Evolutionary conservation across 2,329 filamentous ascomycete species (phyloP).

Genomic region (Pseudogymnoascus sp.): DNA sequence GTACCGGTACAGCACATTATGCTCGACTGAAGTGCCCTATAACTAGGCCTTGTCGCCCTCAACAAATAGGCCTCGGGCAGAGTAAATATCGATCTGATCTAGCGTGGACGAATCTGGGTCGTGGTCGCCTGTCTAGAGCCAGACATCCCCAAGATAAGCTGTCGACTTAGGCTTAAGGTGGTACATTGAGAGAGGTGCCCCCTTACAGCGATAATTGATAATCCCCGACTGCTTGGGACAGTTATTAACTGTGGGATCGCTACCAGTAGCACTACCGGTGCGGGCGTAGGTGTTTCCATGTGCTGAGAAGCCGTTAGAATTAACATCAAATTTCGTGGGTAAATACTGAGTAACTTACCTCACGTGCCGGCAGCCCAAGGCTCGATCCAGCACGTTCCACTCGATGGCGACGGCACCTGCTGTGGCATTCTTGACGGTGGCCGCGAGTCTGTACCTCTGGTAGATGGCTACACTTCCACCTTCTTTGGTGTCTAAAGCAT

Average conservation of each 20-base stretch:
- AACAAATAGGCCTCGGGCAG: conserved; percentile 28
- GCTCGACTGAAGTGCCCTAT: neutral
- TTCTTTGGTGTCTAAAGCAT: no score
- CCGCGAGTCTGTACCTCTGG: no score
- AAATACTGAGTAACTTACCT: conserved; percentile 17
- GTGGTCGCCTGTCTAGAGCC: conserved; percentile 38
- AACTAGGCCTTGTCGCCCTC: neutral
- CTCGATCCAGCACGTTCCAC: conserved; percentile 43
- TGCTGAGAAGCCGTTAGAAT: neutral
- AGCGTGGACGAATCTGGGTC: conserved; percentile 21
- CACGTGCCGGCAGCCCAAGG: conserved; percentile 40
- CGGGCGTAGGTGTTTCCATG: conserved; percentile 18
- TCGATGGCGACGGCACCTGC: conserved; percentile 54
- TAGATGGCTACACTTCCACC: no score
- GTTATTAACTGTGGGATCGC: conserved; percentile 32
- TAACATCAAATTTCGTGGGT: neutral
- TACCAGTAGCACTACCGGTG: conserved; percentile 37
- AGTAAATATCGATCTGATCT: conserved; percentile 27
- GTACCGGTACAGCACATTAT: conserved; percentile 39
- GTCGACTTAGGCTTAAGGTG: conserved; percentile 24
- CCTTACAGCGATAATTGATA: conserved; percentile 26
- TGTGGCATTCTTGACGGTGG: conserved; percentile 43
- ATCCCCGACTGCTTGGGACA: conserved; percentile 31
- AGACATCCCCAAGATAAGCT: conserved; percentile 38
- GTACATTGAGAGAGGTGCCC: conserved; percentile 25